Base-by-base conservation (phyloP, 2,329 filamentous ascomycete genomes). In the Alternaria longipes region DNA sequence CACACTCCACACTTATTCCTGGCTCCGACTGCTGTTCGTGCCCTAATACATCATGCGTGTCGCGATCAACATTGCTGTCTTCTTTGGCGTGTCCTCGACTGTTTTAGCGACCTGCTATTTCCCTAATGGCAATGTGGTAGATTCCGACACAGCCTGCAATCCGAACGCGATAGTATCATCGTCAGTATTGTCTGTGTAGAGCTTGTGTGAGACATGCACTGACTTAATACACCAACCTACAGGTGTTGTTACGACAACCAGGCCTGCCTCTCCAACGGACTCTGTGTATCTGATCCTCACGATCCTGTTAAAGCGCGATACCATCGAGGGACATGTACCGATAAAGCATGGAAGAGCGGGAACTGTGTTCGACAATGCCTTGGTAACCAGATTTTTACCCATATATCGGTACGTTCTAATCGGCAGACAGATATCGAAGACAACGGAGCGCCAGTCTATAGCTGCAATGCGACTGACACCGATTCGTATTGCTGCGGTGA, bases 231-330 rank as follows among this genome's bases (percentile, higher is more conserved):
- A 38, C 36, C 36, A 38, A 38, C 16, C 16, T 18, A 18, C 8
- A 38, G 36, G 1, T 75, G 70, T 54, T 74, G 72, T 51, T 75
- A 60, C 42, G 63, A 73, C 14, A 61, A 67, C 16, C 72, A 75
- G 64, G 71, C 72, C 12, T 75, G 72, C 57, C 64, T 75, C n/a
- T 73, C 70, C 18, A 75, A 75, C 24, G 72, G 71, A 8, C 69
- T 75, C 32, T 74, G 70, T 49, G 69, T 72, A 3, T 70, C 68
- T 18, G 68, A 74, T 34, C 71, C 72, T 14, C 67, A 71, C 40
- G 61, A 68, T 34, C 50, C 56, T n/a, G 60, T 44, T 0, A 60
- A 66, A 41, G 62, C 68, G 26, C 67, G 68, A 44, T 45, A 68
- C 2, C 70, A 74, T 52, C 62, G 72, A 41, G 72, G 72, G 20